Evolutionary conservation across 1,284 basidiomycete species (phyloP), one percentile per base, ranked within the genome.

Genomic region (Moesziomyces sp.): DNA sequence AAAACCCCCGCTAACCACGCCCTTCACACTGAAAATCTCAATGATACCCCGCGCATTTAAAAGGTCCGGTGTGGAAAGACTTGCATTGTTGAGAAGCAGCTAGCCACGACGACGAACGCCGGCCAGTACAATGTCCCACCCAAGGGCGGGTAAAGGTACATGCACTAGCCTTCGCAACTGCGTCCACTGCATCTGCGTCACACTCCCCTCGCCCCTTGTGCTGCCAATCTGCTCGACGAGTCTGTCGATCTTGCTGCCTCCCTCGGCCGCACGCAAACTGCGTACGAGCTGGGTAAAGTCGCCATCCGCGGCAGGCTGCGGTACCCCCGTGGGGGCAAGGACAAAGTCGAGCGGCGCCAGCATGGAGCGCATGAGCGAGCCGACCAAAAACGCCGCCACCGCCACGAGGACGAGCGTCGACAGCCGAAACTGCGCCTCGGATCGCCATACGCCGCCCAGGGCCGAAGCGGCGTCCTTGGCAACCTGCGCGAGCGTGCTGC

Each of bases 271-370:
- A 23, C 49, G 49, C 3, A 58, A 21, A 38, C 43, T 68, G 11
- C 48, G 34, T 1, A 68, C 56, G 9, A 68, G 42, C 1, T 58
- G 46, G 34, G 55, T 3, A 19, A 62, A 68, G 21, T 68, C 66
- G 2, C 14, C 19, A 23, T 52, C 53, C 5, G 64, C 57, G 3
- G 48, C 26, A 2, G 14, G 35, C 13, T 30, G 30, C 11, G 35
- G 13, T 11, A 38, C 35, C 43, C 26, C 23, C 6, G 71, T 65
- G 18, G 73, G 65, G 5, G 78, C 45, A 7, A 84, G 57, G 21
- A 96, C 90, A 86, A 95, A 98, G 85, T 97, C 95, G n/a, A 92
- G 91, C 13, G 94, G 92, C 9, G 91, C 90, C 43, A 97, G 86
- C 66, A 97, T 86, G 9, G 92, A 93, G 60, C 96, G 89, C 67